These are phyloP conservation scores for Gleditsia sinensis DNA, from an alignment of 306 rosid genomes.

Conservation along the genomic window DNA sequence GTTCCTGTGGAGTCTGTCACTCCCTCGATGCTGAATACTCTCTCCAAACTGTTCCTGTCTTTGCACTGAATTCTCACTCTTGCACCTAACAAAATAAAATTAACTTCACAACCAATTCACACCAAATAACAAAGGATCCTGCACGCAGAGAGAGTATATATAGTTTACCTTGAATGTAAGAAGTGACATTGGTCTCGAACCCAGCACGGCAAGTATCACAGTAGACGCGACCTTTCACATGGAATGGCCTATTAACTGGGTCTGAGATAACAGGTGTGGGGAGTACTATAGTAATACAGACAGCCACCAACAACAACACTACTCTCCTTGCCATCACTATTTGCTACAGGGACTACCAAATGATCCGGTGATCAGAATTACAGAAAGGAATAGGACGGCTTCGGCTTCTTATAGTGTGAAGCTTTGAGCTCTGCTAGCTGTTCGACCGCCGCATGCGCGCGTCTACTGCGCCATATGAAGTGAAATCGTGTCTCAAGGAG, in stretches of 20 bases:
- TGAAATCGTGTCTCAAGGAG: not conserved
- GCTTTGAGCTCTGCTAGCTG: too few relatives aligned
- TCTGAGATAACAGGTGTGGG: slow-evolving; percentile 17
- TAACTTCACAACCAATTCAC: not conserved
- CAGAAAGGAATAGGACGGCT: too few relatives aligned
- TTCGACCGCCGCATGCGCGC: too few relatives aligned
- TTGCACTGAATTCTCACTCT: slow-evolving; percentile 60
- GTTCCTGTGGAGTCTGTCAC: slow-evolving; percentile 53
- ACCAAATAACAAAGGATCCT: too few relatives aligned
- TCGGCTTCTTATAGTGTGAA: too few relatives aligned
- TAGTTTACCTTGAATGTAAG: slow-evolving; percentile 47
- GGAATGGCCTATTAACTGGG: slow-evolving; percentile 27
- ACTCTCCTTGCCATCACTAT: not conserved
- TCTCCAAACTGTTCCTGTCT: slow-evolving; percentile 42
- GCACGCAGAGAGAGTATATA: too few relatives aligned
- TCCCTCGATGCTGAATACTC: slow-evolving; percentile 45
- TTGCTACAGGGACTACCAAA: too few relatives aligned
- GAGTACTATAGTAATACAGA: slow-evolving; percentile 28
- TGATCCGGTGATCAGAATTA: too few relatives aligned
- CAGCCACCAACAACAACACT: slow-evolving; percentile 39
- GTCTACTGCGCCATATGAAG: slow-evolving; percentile 9
- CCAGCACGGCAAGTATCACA: slow-evolving; percentile 87
- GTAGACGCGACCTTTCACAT: slow-evolving; percentile 56
- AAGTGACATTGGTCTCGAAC: slow-evolving; percentile 68
- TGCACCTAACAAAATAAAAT: slow-evolving; percentile 52